Evolutionary conservation across 768 basidiomycete species (phyloP), one percentile per base, ranked within the genome.

Genomic region (Hypsizygus marmoreus): DNA sequence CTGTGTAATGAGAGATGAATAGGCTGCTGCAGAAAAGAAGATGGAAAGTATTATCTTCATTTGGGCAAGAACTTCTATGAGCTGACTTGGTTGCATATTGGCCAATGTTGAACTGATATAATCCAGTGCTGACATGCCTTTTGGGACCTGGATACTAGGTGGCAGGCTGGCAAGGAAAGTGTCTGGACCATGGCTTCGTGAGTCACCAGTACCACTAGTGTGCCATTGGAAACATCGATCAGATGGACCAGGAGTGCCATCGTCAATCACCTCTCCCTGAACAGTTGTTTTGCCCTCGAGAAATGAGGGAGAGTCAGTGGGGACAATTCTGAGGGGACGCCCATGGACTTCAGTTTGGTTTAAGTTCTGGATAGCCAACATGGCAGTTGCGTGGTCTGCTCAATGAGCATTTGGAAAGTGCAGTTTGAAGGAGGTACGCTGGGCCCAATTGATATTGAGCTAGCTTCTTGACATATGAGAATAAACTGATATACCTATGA

Each of bases 1-100:
- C n/a, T n/a, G n/a, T 99, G 60, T 43, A 46, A 40, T 25, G 41
- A 45, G 24, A 49, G 35, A 47, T 22, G 29, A 37, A 26, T 28
- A 33, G 32, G 34, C 35, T 7, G 34, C 34, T 40, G 20, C 35
- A 24, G 28, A 31, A 26, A 34, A 42, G 43, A 47, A 30, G 55
- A 55, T 38, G 44, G 13, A 49, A 41, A 37, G 40, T 67, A 77
- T 60, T 63, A 95, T 95, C 86, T 98, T 98, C 88, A 95, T 95
- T 66, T 97, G 92, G n/a, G 88, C 88, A 55, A 99, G 72, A 7
- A 97, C 88, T 67, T 99, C 95, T 68, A 95, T 82, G 51, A 95
- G 72, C 60, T 95, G 91, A 29, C 73, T 76, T 0, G 92, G 91
- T 43, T 82, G 80, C 75, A 95, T 89, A 22, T 74, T 82, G 31